Base-by-base conservation (phyloP, 202 grass and related monocot genomes). In the Elaeis oleifera region DNA sequence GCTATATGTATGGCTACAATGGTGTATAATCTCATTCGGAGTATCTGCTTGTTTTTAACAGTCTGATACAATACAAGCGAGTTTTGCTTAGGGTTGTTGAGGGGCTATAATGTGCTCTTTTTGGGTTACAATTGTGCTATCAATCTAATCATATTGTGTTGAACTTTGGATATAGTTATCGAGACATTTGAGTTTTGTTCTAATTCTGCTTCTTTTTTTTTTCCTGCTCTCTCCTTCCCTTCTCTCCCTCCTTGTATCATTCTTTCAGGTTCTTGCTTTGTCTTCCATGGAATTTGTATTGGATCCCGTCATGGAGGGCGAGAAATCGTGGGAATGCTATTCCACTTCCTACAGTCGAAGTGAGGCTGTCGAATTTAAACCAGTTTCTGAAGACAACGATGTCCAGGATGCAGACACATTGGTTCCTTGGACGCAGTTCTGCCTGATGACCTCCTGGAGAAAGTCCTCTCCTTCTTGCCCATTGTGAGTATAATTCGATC, bases 391-490 rank as follows among this genome's bases (percentile, higher is more conserved):
- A 50, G 39, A 71, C 51, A 26, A 58, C 6, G 32, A 53, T 3
- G 23, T 28, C 18, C 20, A 28, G 13, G 76, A 71, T 53, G 3
- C 32, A 19, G 48, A 20, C 67, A 59, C 51, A 23, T 82, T 32
- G 18, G 76, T 85, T 85, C 81, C 3, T 48, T 83, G 59, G 82
- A 88, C 0, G 71, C 81, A 17, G 57, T 74, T 71, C 72, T 96
- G 22, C 91, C 91, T 11, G 84, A 96, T 26, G 87, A 96, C 74
- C 76, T 96, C 20, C 76, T 96, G 23, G 87, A 90, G 64, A 90
- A 96, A 78, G 59, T 88, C 16, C 77, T 96, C n/a, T 85, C 91
- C 28, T 88, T 78, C 59, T 75, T 96, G 61, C 87, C 91, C 54
- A 76, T 96, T 71, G 78, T 62, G 58, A 83, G 86, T 66, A 76